phyloP scores from a whole-genome alignment of 495 filamentous ascomycete genomes.

The Neurospora sp. region DNA sequence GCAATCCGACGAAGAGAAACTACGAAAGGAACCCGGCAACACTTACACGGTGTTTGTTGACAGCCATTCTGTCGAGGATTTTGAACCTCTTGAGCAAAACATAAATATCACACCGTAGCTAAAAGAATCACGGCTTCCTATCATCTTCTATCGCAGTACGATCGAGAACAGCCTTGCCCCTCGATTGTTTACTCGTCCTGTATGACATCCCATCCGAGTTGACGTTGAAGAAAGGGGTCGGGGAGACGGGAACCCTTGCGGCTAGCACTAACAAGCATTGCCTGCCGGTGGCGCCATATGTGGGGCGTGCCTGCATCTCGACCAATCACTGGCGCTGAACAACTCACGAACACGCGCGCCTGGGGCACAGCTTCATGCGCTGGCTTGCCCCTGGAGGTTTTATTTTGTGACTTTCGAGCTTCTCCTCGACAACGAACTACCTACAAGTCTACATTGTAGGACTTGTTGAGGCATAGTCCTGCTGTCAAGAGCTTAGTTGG shows the following conservation, averaged over 20 bases:
- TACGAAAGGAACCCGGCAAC: no score
- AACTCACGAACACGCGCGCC: background rate
- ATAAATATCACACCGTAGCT: no score
- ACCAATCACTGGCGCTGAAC: background rate
- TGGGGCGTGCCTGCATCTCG: background rate
- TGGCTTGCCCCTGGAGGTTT: background rate
- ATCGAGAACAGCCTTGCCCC: no score
- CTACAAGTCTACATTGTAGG: background rate
- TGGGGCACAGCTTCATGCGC: background rate
- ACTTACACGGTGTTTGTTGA: no score
- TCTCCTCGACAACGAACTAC: background rate
- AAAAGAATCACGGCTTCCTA: no score
- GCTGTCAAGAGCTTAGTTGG: background rate
- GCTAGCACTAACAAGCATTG: background rate
- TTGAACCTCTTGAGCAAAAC: no score
- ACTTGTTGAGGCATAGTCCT: background rate
- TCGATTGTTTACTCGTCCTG: background rate
- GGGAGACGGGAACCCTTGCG: background rate
- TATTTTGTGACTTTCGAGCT: background rate
- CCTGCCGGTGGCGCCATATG: background rate
- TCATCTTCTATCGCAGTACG: no score
- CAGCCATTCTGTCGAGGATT: no score
- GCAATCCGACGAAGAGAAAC: no score
- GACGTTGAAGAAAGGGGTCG: background rate
- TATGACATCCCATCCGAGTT: background rate